Conservation (phyloP, 345 rosid genomes). For the Eucalyptus lansdowneana region DNA sequence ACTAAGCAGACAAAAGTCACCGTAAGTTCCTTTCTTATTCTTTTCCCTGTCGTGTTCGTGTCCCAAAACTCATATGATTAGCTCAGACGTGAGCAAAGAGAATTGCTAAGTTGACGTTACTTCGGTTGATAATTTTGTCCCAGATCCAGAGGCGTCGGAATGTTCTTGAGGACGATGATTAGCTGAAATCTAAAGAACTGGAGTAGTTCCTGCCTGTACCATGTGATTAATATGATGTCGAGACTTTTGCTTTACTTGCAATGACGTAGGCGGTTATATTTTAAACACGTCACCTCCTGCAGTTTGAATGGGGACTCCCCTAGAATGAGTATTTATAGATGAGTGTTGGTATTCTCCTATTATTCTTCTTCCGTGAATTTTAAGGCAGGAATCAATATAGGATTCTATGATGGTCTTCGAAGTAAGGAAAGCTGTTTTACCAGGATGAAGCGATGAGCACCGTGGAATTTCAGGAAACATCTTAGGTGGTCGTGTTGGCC, state of each 20-base stretch:
- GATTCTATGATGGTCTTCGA: not conserved
- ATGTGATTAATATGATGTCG: not conserved
- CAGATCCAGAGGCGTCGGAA: conserved; percentile 96
- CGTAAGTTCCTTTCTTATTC: conserved; percentile 13
- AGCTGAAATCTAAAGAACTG: conserved; percentile 2
- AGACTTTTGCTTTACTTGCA: not conserved
- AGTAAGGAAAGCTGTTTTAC: not conserved
- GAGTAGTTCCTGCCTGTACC: not conserved
- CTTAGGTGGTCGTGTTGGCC: not conserved
- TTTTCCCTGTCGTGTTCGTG: not conserved
- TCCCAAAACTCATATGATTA: not conserved
- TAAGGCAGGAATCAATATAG: not conserved
- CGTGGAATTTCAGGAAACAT: not conserved
- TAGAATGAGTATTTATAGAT: not conserved
- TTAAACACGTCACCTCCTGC: not conserved
- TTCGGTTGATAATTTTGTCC: not conserved
- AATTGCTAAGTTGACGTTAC: not conserved
- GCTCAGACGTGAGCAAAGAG: not conserved
- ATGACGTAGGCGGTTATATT: not conserved
- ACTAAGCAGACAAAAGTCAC: conserved; percentile 90
- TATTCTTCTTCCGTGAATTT: not conserved
- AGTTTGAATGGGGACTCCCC: not conserved
- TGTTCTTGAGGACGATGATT: conserved; percentile 82
- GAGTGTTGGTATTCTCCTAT: not conserved
- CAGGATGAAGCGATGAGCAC: not conserved